These are phyloP conservation scores for Gracilaria domingensis DNA, from an alignment of 23 red algal species.

Conservation along the genomic window DNA sequence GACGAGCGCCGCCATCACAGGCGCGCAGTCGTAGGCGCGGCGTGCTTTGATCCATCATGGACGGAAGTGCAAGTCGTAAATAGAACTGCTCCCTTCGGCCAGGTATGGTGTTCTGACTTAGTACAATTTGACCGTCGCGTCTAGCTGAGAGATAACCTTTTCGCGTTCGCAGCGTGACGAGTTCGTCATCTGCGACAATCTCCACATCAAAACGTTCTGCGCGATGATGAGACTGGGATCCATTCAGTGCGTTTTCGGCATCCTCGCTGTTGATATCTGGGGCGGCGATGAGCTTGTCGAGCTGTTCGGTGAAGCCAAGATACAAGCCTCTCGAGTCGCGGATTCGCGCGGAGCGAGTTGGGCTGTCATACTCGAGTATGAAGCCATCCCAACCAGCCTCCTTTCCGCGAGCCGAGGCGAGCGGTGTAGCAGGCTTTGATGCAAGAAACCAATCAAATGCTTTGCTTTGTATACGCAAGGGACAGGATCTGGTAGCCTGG, in stretches of 20 bases:
- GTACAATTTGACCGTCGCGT: slow-evolving; percentile 34
- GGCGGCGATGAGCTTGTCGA: slow-evolving; percentile 40
- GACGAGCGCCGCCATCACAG: slow-evolving; percentile 42
- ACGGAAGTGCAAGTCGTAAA: slow-evolving; percentile 62
- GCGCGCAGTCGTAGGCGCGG: slow-evolving; percentile 47
- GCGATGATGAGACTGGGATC: not conserved
- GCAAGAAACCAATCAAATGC: slow-evolving; percentile 51
- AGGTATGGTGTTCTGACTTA: slow-evolving; percentile 48
- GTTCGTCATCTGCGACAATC: slow-evolving; percentile 45
- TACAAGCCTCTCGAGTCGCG: slow-evolving; percentile 46
- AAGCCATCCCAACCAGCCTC: slow-evolving; percentile 67
- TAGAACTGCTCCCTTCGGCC: slow-evolving; percentile 53
- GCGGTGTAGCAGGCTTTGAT: slow-evolving; percentile 23
- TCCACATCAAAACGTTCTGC: slow-evolving; percentile 49
- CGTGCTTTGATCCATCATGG: slow-evolving; percentile 62
- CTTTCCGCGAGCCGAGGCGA: slow-evolving; percentile 18
- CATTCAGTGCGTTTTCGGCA: not conserved
- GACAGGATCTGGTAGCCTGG: slow-evolving; percentile 5
- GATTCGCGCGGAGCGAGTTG: slow-evolving; percentile 44
- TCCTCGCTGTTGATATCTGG: not conserved
- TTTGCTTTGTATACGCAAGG: slow-evolving; percentile 59
- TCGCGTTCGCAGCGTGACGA: slow-evolving; percentile 30
- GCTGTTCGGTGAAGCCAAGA: slow-evolving; percentile 42
- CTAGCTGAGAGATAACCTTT: slow-evolving; percentile 68
- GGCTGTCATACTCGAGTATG: slow-evolving; percentile 59